Evolutionary conservation across 2,329 filamentous ascomycete genomes (phyloP).

Genomic region (Escovopsis sp.): DNA sequence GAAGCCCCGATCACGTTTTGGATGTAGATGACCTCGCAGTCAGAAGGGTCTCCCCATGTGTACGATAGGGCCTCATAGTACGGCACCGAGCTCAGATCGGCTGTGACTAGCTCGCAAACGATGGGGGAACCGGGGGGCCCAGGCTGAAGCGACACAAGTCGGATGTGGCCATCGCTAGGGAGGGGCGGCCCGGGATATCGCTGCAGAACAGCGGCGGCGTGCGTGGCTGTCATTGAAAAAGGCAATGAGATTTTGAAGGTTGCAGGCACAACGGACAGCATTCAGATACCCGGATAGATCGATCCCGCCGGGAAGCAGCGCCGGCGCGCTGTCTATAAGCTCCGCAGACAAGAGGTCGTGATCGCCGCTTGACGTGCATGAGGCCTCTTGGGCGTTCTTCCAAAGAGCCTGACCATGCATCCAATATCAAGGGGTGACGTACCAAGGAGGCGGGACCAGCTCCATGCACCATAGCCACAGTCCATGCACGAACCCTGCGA

Average conservation of each 20-base stretch:
- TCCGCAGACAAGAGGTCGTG: too few species aligned
- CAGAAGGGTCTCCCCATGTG: background rate
- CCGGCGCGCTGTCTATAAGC: too few species aligned
- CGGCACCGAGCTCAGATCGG: background rate
- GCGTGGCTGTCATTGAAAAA: too few species aligned
- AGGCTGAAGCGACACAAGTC: background rate
- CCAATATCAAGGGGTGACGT: too few species aligned
- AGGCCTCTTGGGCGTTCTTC: too few species aligned
- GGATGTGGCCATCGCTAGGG: background rate
- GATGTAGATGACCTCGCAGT: background rate
- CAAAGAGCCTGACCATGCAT: too few species aligned
- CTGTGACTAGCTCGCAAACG: background rate
- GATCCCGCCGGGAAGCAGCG: too few species aligned
- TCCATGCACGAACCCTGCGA: background rate
- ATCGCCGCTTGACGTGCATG: too few species aligned
- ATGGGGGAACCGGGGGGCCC: background rate
- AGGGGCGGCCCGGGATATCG: background rate
- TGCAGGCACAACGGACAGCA: too few species aligned
- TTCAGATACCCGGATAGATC: too few species aligned
- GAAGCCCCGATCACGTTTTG: background rate
- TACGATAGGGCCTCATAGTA: background rate
- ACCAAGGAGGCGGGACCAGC: background rate
- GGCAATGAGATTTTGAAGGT: too few species aligned
- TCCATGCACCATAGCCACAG: background rate
- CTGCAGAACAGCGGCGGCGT: too few species aligned